These are phyloP conservation scores for Auricularia heimuer DNA, from an alignment of 768 basidiomycete species.

Conservation along the genomic window DNA sequence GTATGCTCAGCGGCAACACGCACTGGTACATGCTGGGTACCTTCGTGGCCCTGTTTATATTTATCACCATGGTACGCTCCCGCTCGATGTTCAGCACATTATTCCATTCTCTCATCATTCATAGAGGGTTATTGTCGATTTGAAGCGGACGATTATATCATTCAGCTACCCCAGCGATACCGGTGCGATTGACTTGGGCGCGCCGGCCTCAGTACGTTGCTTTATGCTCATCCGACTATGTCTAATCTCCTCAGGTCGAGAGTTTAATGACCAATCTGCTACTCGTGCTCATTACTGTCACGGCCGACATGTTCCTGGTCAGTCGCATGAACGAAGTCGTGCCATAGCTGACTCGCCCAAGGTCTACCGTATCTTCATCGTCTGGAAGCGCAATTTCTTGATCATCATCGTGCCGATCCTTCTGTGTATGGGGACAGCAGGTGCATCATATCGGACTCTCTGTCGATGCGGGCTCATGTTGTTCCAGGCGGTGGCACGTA, in stretches of 20 bases:
- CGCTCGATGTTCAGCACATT: not conserved
- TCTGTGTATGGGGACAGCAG: conserved; percentile 22
- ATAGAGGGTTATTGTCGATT: not conserved
- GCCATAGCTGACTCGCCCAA: conserved; percentile 3
- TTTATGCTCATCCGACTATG: not conserved
- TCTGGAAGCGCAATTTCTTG: conserved; percentile 24
- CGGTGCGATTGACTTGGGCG: not conserved
- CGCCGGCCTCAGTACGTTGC: not conserved
- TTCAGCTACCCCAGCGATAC: not conserved
- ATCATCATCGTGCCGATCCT: conserved; percentile 21
- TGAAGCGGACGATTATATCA: not conserved
- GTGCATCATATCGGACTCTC: conserved; percentile 9
- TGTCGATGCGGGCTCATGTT: not conserved
- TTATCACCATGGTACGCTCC: not conserved
- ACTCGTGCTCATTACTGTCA: not conserved
- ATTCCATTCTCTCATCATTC: not conserved
- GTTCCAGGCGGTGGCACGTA: not conserved
- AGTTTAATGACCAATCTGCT: not conserved
- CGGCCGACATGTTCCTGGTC: not conserved
- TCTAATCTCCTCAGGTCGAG: not conserved
- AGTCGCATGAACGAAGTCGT: not conserved
- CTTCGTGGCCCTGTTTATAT: not conserved
- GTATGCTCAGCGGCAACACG: not conserved
- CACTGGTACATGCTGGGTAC: not conserved
- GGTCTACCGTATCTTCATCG: conserved; percentile 27